Base-by-base conservation (phyloP, 2,329 filamentous ascomycete species). In the Fusarium piperis region DNA sequence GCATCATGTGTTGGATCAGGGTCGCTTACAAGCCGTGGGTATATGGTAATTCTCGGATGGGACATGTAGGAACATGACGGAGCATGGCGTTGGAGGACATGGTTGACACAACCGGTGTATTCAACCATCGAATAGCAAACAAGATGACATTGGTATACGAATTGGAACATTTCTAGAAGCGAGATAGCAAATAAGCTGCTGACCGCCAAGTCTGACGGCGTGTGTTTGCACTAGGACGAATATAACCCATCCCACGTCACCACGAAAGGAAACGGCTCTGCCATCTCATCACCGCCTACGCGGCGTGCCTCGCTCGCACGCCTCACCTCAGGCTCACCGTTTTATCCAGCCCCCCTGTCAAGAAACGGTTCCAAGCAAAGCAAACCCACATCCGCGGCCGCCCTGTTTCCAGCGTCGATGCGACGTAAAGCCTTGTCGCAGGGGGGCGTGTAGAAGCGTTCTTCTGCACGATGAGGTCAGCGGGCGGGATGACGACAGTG, bases 401-500 rank as follows among this genome's bases (percentile, higher is more conserved):
- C 68, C 68, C 56, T 68, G 68, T 66, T 71, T 71, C 60, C 30
- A 39, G 55, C n/a, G 52, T 57, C 32, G 35, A 41, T 51, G 57
- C 38, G 52, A 60, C 52, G 35, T n/a, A 59, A 26, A 36, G 51
- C 18, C 28, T 33, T 55, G 32, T 35, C 20, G 15, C 51, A 55
- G 30, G 28, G 23, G 38, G 38, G 48, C 53, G 48, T 62, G 69
- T 39, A 55, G 59, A 30, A 32, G 62, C 30, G 30, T 15, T 44
- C 20, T 41, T 23, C 64, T 74, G 77, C 76, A 72, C 72, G 67
- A 78, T 78, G 77, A 78, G 77, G 77, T 78, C 77, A 78, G 68
- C 16, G 67, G 63, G 30, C 68, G 71, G 71, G 72, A 77, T 77
- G 75, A 77, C 75, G 75, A 77, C 66, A 77, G 39, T 16, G 39